Conservation (phyloP, 2,329 filamentous ascomycete genomes). For the Colletotrichum sp. region DNA sequence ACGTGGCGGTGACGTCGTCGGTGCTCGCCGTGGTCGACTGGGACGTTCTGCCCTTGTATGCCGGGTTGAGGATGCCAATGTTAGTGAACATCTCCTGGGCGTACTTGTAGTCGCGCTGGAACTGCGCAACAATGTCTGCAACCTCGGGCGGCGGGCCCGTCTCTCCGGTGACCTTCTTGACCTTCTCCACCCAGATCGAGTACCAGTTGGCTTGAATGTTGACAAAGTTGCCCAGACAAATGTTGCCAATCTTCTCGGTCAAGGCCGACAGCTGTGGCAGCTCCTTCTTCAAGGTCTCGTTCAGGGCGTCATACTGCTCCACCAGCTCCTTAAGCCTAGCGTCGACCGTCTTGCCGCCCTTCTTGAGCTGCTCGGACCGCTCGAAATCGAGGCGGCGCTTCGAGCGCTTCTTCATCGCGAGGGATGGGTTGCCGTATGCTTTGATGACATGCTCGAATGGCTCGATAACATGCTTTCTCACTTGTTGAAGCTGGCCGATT, state of each 20-base stretch:
- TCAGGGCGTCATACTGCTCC: slow-evolving; percentile 89
- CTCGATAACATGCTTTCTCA: slow-evolving; percentile 83
- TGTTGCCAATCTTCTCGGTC: slow-evolving; percentile 81
- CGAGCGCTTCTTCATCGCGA: slow-evolving; percentile 91
- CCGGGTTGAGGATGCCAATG: slow-evolving; percentile 81
- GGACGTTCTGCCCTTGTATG: slow-evolving; percentile 61
- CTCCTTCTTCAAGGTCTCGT: slow-evolving; percentile 92
- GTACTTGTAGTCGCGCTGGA: slow-evolving; percentile 79
- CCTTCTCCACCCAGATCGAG: slow-evolving; percentile 81
- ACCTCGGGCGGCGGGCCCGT: slow-evolving; percentile 68
- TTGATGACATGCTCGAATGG: slow-evolving; percentile 81
- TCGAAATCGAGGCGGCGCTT: slow-evolving; percentile 93
- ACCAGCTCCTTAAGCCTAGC: slow-evolving; percentile 83
- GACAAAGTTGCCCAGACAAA: slow-evolving; percentile 83
- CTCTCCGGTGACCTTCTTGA: slow-evolving; percentile 75
- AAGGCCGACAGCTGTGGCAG: slow-evolving; percentile 82
- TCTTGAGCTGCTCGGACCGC: slow-evolving; percentile 77
- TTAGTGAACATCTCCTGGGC: slow-evolving; percentile 74
- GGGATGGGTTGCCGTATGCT: slow-evolving; percentile 81
- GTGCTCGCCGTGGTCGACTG: slow-evolving; percentile 63
- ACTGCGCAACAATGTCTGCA: slow-evolving; percentile 76
- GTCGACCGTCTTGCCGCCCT: slow-evolving; percentile 84
- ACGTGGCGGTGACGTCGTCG: slow-evolving; percentile 53
- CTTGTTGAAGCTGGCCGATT: slow-evolving; percentile 56
- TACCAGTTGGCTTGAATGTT: slow-evolving; percentile 86